Conservation (phyloP, 2,329 filamentous ascomycete genomes). For the Ilyonectria robusta region DNA sequence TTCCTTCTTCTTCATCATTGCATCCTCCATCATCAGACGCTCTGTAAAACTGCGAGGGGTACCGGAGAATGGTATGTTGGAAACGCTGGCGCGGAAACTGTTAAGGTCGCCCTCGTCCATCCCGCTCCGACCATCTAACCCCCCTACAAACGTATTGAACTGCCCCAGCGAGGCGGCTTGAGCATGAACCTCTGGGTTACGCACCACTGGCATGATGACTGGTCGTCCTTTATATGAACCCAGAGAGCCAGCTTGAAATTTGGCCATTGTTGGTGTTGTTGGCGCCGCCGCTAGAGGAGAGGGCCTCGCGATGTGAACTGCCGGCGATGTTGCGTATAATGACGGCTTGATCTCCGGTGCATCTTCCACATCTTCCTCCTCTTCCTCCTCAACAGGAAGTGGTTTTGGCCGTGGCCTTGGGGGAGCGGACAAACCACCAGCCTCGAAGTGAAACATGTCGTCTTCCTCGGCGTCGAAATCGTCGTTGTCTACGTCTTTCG, state of each 20-base stretch:
- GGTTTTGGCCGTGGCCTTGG: slow-evolving; percentile 45
- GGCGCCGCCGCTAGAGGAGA: slow-evolving; percentile 45
- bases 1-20: slow-evolving; percentile 50
- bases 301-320: slow-evolving; percentile 57
- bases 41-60: slow-evolving; percentile 64
- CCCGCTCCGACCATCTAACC: slow-evolving; percentile 65
- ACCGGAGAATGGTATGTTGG: slow-evolving; percentile 57
- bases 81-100: slow-evolving; percentile 60
- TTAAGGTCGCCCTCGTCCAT: slow-evolving; percentile 62
- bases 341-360: slow-evolving; percentile 43
- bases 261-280: slow-evolving; percentile 51
- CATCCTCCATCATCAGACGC: slow-evolving; percentile 64
- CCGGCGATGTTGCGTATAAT: slow-evolving; percentile 60
- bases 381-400: slow-evolving; percentile 51
- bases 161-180: slow-evolving; percentile 64
- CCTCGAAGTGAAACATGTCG: slow-evolving; percentile 64
- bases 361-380: slow-evolving; percentile 51
- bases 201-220: slow-evolving; percentile 67
- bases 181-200: slow-evolving; percentile 63
- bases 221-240: slow-evolving; percentile 70
- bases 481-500: slow-evolving; percentile 9
- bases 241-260: slow-evolving; percentile 58
- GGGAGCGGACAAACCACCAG: slow-evolving; percentile 51
- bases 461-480: slow-evolving; percentile 50
- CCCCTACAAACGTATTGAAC: slow-evolving; percentile 67